These are phyloP conservation scores for Schizophyllum commune DNA, from an alignment of 1,284 basidiomycete genomes.

Conservation along the genomic window DNA sequence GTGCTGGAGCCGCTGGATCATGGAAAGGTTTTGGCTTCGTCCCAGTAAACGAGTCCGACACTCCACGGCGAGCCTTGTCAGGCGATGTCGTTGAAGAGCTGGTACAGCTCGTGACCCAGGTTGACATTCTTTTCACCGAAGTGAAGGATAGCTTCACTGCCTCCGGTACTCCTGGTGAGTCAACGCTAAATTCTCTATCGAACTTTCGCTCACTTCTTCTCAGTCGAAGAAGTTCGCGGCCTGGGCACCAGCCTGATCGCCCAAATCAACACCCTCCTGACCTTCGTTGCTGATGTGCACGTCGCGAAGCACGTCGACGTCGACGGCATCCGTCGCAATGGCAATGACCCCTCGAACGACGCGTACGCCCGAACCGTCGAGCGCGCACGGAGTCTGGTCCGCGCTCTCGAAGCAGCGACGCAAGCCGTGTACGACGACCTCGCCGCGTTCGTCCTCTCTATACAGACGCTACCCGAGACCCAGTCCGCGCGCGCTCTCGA, in stretches of 20 bases:
- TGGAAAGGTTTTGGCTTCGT: conserved; percentile 83
- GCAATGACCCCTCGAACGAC: conserved; percentile 32
- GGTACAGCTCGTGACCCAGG: conserved; percentile 33
- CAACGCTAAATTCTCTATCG: neutral
- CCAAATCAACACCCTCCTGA: conserved; percentile 48
- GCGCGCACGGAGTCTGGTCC: conserved; percentile 55
- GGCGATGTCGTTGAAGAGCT: conserved; percentile 48
- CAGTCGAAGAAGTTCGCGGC: conserved; percentile 31
- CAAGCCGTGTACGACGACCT: conserved; percentile 71
- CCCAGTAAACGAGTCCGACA: conserved; percentile 39
- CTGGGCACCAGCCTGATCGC: conserved; percentile 43
- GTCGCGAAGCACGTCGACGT: conserved; percentile 71
- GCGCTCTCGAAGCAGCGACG: conserved; percentile 56
- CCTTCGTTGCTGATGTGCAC: conserved; percentile 58
- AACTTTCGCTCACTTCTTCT: conserved; percentile 3
- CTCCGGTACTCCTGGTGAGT: conserved; percentile 34
- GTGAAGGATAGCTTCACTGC: conserved; percentile 32
- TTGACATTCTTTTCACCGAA: conserved; percentile 40
- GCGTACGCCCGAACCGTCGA: conserved; percentile 57
- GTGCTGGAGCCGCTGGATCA: conserved; percentile 55
- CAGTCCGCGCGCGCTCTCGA: conserved; percentile 26
- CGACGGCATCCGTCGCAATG: conserved; percentile 55
- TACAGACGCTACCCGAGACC: conserved; percentile 34
- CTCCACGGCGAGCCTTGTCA: conserved; percentile 42
- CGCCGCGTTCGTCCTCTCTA: conserved; percentile 44